Evolutionary conservation across 2,329 filamentous ascomycete species (phyloP).

Genomic region (Diaporthe sp.): DNA sequence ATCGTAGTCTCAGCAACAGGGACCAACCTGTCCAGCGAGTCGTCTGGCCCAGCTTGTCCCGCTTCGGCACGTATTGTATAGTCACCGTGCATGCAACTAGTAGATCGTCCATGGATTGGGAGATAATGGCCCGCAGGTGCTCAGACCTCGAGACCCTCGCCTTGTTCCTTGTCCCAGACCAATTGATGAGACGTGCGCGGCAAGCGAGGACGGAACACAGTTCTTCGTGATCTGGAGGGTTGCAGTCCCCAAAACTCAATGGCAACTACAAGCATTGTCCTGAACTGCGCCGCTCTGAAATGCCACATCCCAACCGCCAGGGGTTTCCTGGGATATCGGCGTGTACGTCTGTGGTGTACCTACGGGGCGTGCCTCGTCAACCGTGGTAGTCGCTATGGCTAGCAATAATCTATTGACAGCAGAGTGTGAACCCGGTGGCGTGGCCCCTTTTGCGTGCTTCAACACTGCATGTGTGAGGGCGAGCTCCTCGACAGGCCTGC

Average conservation of each 20-base stretch:
- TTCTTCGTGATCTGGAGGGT: constrained; percentile 10
- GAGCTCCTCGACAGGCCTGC: constrained; percentile 5
- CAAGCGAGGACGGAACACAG: constrained; percentile 25
- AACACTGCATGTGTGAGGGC: background rate
- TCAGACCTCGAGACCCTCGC: constrained; percentile 27
- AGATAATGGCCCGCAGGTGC: constrained; percentile 23
- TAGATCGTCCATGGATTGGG: constrained; percentile 14
- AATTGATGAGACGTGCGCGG: constrained; percentile 37
- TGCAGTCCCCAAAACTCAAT: constrained; percentile 18
- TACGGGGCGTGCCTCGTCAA: background rate
- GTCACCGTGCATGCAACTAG: constrained; percentile 28
- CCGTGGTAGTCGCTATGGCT: background rate
- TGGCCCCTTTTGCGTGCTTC: constrained; percentile 20
- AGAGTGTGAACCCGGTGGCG: background rate
- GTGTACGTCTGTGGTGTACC: background rate
- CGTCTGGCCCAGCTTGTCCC: constrained; percentile 23
- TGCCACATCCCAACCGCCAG: background rate
- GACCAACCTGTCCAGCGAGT: constrained; percentile 10
- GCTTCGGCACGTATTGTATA: constrained; percentile 32
- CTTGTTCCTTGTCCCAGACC: constrained; percentile 25
- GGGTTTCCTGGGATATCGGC: background rate
- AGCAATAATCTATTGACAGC: constrained; percentile 1
- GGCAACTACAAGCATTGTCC: constrained; percentile 7
- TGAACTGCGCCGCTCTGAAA: background rate
- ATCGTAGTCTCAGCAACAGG: constrained; percentile 30